Conservation (phyloP, 2,329 filamentous ascomycete species). For the Trichoderma koningiopsis region DNA sequence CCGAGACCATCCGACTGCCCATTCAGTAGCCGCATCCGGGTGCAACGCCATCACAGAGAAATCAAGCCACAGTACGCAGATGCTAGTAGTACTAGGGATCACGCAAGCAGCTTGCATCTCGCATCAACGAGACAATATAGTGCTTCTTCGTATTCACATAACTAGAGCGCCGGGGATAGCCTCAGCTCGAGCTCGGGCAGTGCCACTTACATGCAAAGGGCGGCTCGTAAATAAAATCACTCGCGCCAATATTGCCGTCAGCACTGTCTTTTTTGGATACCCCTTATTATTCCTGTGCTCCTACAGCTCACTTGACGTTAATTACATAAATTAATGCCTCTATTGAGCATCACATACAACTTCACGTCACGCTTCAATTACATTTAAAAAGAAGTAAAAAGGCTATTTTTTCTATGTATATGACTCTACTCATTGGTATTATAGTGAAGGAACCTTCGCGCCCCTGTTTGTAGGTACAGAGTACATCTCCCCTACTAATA, state of each 20-base stretch:
- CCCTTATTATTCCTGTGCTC: background rate
- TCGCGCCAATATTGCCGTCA: background rate
- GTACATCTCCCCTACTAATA: background rate
- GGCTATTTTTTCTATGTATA: background rate
- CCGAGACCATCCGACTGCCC: background rate
- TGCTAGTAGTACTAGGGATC: background rate
- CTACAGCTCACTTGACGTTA: background rate
- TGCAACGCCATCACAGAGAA: background rate
- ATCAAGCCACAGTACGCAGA: too few relatives aligned
- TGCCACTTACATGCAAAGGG: constrained; percentile 6
- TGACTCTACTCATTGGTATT: background rate
- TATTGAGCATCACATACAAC: background rate
- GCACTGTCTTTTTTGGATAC: background rate
- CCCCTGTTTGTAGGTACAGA: background rate
- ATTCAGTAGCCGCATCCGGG: background rate
- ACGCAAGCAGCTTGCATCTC: constrained; percentile 8
- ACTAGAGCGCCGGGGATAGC: background rate
- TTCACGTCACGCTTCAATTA: background rate
- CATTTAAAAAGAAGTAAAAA: background rate
- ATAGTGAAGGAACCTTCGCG: background rate
- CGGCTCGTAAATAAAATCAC: background rate
- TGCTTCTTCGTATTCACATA: background rate
- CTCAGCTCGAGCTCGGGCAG: background rate
- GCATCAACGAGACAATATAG: background rate
- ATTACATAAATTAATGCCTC: background rate